Base-by-base conservation (phyloP, 352 stramenopile genomes). In the Elongisporangium anandrum region DNA sequence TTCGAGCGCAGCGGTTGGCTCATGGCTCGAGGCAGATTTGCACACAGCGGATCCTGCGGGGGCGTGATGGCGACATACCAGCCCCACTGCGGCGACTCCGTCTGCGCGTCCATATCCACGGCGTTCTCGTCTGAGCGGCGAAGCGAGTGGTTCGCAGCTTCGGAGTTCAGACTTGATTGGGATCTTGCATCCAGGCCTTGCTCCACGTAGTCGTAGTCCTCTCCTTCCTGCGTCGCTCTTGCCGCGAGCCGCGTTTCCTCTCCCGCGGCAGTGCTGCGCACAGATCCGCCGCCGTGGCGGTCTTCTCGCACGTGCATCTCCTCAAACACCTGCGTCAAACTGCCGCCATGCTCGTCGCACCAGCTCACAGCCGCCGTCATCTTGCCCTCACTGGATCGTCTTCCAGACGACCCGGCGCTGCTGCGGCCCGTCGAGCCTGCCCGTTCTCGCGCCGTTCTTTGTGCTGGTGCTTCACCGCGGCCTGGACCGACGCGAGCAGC, bases 51-150 rank as follows among this genome's bases (percentile, higher is more conserved):
- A 60, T 94, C 85, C 51, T 89, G 79, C 17, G 86, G 86, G 9
- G 86, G 86, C 51, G 86, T 93, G 60, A 93, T 95, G 8, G 86
- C 70, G 9, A 95, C 86, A 50, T 95, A 95, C 84, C 83, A 95
- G 2, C 86, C 86, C 84, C 86, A 95, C 62, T 95, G 86, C 26
- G 84, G 86, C 45, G 81, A 92, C 64, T 90, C 81, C 9, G 74
- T 80, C 54, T 88, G 73, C 45, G 70, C 50, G 45, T 59, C 49
- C 55, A 57, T 21, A 16, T 58, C 54, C 20, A 59, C 24, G 26
- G 71, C 69, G 20, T 57, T 54, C 60, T 69, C 65, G 23, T 72
- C 72, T 41, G 29, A 8, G 13, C 29, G 29, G 29, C 29, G 29
- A 13, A 8, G 4, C 29, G 29, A 8, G 5, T 15, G 9, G 9